Conservation (phyloP, 345 rosid species). For the Rubroshorea leprosula region DNA sequence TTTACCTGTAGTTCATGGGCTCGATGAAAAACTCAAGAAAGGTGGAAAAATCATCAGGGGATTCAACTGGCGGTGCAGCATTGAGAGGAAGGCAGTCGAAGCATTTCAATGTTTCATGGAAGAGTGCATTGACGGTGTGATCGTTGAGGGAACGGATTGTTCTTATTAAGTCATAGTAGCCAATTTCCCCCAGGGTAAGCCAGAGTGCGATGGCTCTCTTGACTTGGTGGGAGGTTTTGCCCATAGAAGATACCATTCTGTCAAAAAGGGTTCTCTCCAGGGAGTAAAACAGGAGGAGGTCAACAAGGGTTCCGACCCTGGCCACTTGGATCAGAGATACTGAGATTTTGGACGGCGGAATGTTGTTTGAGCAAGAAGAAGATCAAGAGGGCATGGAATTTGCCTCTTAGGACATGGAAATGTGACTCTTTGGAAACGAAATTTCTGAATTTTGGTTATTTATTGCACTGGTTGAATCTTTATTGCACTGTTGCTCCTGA, state of each 20-base stretch:
- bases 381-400: too few species aligned
- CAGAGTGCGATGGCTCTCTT: constrained; percentile 21
- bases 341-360: too few species aligned
- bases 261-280: constrained; percentile 21
- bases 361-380: too few species aligned
- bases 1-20: constrained; percentile 10
- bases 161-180: constrained; percentile 19
- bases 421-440: too few species aligned
- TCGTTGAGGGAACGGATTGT: constrained; percentile 11
- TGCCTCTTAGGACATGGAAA: too few species aligned
- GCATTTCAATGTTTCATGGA: constrained; percentile 16
- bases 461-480: too few species aligned
- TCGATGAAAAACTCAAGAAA: constrained; percentile 6
- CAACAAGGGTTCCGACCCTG: constrained; percentile 12
- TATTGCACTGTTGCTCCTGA: too few species aligned
- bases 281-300: constrained; percentile 26
- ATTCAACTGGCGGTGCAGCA: background rate
- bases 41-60: background rate
- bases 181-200: constrained; percentile 25
- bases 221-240: constrained; percentile 7
- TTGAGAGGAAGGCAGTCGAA: constrained; percentile 7
- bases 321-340: too few species aligned
- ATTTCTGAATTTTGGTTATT: too few species aligned
- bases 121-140: constrained; percentile 17
- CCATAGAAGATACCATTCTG: constrained; percentile 16